Base-by-base conservation (phyloP, 345 rosid genomes). In the Heritiera littoralis region DNA sequence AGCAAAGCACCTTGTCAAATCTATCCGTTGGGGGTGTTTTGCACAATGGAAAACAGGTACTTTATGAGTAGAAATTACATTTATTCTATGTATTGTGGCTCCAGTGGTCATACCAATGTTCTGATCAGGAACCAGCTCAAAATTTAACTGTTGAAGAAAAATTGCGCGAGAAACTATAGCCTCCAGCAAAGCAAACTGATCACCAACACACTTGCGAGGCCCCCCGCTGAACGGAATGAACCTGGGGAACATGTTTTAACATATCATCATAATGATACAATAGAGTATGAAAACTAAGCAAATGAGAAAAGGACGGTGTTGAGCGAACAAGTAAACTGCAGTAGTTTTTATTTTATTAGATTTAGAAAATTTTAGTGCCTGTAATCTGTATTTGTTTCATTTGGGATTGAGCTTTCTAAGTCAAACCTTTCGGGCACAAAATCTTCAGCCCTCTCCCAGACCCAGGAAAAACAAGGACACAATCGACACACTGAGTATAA, bases 201-300 rank as follows among this genome's bases (percentile, higher is more conserved):
- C 98, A 1, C 99, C 99, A 17, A 95, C 96, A 60, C 99, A 93
- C 74, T 93, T 95, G 23, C 98, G 94, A 41, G 99, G 97, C 40
- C 98, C 99, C 82, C 99, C 99, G 41, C 98, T 91, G 80, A 95
- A 93, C 2, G 99, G 99, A 83, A 95, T 93, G 79, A 87, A 93
- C 84, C 99, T 95, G 85, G 28, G 28, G 28, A 41, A 66, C n/a
- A 45, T 7, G 61, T 63, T 70, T 40, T 38, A 23, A 23, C 7
- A 49, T 45, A 76, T 49, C 48, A 56, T 46, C 32, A 46, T 80
- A 17, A 14, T 18, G 32, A 80, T 66, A 67, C 51, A 6, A 17
- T 55, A 28, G 30, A 45, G 40, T 18, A 32, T 8, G 43, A 14
- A 40, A 55, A 23, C 28, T 23, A 23, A 68, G 48, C 15, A 40